phyloP scores from a whole-genome alignment of 2,329 filamentous ascomycete species.

The Lecanicillium sp. region DNA sequence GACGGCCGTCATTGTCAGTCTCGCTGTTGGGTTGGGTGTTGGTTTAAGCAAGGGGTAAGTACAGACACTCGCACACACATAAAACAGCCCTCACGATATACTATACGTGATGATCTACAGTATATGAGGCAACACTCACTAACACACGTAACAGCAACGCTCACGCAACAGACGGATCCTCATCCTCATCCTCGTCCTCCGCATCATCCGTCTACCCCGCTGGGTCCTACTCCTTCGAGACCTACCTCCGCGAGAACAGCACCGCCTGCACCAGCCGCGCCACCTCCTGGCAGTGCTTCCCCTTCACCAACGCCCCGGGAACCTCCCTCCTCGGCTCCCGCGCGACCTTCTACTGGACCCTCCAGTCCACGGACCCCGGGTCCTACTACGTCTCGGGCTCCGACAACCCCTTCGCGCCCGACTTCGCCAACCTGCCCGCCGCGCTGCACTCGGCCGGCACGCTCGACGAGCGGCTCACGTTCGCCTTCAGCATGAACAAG shows the following conservation, averaged over 20 bases:
- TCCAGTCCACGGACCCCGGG: constrained; percentile 16
- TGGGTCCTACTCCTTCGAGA: constrained; percentile 56
- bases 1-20: constrained; percentile 9
- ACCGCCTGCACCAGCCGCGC: constrained; percentile 54
- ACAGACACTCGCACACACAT: too few species aligned
- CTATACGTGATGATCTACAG: too few species aligned
- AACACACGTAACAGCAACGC: not conserved
- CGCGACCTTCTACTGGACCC: constrained; percentile 53
- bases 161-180: not conserved
- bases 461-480: constrained; percentile 50
- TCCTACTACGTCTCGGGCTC: constrained; percentile 50
- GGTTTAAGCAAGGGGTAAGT: constrained; percentile 15
- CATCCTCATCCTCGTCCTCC: constrained; percentile 1
- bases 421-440: constrained; percentile 48
- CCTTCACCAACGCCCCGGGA: constrained; percentile 36
- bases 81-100: too few species aligned
- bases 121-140: not conserved
- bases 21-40: constrained; percentile 13
- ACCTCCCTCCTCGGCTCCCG: constrained; percentile 21
- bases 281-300: constrained; percentile 57
- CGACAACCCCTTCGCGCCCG: constrained; percentile 49
- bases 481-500: constrained; percentile 48
- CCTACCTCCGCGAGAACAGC: constrained; percentile 46
- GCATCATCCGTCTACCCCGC: constrained; percentile 50
- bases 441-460: constrained; percentile 41